Conservation (phyloP, 2,329 filamentous ascomycete genomes). For the Apiospora malaysiana region DNA sequence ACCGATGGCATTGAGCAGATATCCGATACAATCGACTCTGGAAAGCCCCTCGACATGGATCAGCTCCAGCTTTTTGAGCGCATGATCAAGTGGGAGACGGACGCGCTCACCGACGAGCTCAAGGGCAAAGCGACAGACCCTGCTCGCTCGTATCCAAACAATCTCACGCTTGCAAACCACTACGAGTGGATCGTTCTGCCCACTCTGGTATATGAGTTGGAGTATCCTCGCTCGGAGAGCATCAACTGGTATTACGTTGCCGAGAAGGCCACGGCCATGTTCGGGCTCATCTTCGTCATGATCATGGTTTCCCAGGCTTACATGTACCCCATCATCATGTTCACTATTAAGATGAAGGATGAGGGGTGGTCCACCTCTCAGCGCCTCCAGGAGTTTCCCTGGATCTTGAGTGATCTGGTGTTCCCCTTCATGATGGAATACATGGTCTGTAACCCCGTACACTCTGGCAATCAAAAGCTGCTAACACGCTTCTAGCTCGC, state of each 20-base stretch:
- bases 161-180: slow-evolving; percentile 69
- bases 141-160: slow-evolving; percentile 67
- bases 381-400: slow-evolving; percentile 72
- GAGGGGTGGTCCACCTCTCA: slow-evolving; percentile 63
- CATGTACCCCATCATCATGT: slow-evolving; percentile 76
- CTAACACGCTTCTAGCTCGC: slow-evolving; percentile 51
- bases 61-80: slow-evolving; percentile 68
- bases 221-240: slow-evolving; percentile 71
- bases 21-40: slow-evolving; percentile 65
- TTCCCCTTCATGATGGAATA: slow-evolving; percentile 84
- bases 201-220: slow-evolving; percentile 79
- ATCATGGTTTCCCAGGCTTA: slow-evolving; percentile 77
- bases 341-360: slow-evolving; percentile 71
- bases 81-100: slow-evolving; percentile 72
- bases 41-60: slow-evolving; percentile 62
- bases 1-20: slow-evolving; percentile 63
- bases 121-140: slow-evolving; percentile 62
- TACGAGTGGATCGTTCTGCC: slow-evolving; percentile 77
- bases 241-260: slow-evolving; percentile 78
- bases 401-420: slow-evolving; percentile 75
- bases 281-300: slow-evolving; percentile 80
- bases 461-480: not conserved
- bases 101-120: slow-evolving; percentile 68
- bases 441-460: slow-evolving; percentile 46
- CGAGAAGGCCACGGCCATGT: slow-evolving; percentile 73